These are phyloP conservation scores for Chloris gayana DNA, from an alignment of 176 grass and related monocot species.

Conservation along the genomic window DNA sequence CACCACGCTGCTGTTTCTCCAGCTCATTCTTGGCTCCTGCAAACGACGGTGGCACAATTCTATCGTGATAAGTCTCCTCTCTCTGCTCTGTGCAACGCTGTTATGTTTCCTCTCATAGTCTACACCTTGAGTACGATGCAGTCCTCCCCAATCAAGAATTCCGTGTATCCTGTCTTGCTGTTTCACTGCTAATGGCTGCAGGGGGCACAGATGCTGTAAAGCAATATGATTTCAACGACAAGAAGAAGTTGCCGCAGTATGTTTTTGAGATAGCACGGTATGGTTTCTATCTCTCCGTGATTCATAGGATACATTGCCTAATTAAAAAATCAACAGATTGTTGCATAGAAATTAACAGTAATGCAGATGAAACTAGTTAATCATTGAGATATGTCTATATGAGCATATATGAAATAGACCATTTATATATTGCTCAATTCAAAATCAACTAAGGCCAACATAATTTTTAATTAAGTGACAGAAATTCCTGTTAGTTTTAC, in stretches of 20 bases:
- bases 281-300: background rate
- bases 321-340: no score
- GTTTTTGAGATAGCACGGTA: background rate
- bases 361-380: no score
- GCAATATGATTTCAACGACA: background rate
- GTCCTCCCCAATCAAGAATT: background rate
- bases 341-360: no score
- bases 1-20: background rate
- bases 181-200: background rate
- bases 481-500: no score
- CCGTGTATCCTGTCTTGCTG: background rate
- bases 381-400: no score
- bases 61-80: background rate
- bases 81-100: background rate
- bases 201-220: background rate
- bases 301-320: no score
- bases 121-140: background rate
- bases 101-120: background rate
- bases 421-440: no score
- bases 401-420: no score
- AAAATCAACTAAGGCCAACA: no score
- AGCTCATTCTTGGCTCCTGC: background rate
- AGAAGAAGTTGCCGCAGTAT: fast-evolving
- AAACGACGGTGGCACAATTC: background rate
- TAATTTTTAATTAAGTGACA: no score